Conservation (phyloP, 225 moss, liverwort and hornwort species). For the Neckera pumila region DNA sequence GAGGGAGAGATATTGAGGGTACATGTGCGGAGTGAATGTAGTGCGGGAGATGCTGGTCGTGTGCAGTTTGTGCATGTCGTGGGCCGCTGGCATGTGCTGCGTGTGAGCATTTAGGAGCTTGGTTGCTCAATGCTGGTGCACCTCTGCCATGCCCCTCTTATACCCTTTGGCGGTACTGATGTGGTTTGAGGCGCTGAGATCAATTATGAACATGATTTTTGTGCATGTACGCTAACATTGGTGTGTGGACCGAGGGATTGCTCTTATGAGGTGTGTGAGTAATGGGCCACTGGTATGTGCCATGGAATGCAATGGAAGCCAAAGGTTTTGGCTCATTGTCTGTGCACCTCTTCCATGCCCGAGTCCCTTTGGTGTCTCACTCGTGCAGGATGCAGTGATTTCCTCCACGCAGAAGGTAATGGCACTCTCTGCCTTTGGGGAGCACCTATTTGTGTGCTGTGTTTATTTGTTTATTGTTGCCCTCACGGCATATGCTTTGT, state of each 20-base stretch:
- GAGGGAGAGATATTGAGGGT: slow-evolving; percentile 10
- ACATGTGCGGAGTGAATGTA: not conserved
- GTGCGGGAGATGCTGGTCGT: not conserved
- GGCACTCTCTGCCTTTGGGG: too few relatives aligned
- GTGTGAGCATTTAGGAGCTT: not conserved
- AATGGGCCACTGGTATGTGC: slow-evolving; percentile 54
- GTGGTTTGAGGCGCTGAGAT: not conserved
- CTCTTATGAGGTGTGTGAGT: not conserved
- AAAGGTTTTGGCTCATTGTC: not conserved
- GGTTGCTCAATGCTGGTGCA: not conserved
- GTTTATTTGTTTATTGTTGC: not conserved
- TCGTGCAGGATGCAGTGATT: not conserved
- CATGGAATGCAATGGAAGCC: slow-evolving; percentile 15
- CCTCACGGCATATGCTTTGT: not conserved
- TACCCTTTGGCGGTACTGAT: not conserved
- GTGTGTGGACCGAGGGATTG: not conserved
- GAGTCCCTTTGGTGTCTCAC: not conserved
- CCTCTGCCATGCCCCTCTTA: not conserved
- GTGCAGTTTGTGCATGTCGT: not conserved
- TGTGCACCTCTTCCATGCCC: slow-evolving; percentile 38
- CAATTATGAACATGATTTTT: not conserved
- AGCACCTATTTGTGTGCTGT: not conserved
- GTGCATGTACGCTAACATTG: not conserved
- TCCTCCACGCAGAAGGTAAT: not conserved
- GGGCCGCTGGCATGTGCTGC: slow-evolving; percentile 8